These are phyloP conservation scores for Cladobotryum mycophilum DNA, from an alignment of 2,329 filamentous ascomycete species.

Conservation along the genomic window DNA sequence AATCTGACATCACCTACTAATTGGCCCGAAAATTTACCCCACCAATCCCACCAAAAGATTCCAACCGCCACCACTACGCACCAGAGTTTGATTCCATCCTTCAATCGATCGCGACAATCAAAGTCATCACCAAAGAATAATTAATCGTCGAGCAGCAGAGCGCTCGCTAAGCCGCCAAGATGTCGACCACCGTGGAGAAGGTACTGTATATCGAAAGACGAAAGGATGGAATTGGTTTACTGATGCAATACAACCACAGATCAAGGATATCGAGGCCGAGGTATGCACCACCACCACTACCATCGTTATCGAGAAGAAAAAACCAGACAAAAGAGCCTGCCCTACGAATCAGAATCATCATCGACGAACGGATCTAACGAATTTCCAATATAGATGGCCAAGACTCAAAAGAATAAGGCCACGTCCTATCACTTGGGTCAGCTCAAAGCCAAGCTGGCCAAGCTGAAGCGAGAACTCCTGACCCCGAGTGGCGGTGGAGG, in stretches of 20 bases:
- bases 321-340: background rate
- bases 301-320: background rate
- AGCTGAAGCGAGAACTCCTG: constrained; percentile 92
- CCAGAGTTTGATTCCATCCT: constrained; percentile 7
- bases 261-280: constrained; percentile 95
- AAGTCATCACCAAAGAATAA: background rate
- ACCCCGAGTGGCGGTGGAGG: constrained; percentile 80
- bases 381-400: constrained; percentile 65
- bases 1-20: constrained; percentile 28
- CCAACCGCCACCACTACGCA: constrained; percentile 9
- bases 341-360: background rate
- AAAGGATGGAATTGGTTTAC: background rate
- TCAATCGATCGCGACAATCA: background rate
- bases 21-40: constrained; percentile 34
- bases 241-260: constrained; percentile 46
- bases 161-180: constrained; percentile 41
- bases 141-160: background rate
- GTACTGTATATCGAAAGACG: constrained; percentile 34
- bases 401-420: constrained; percentile 95
- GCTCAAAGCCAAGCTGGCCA: constrained; percentile 95
- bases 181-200: constrained; percentile 98
- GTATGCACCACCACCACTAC: constrained; percentile 42
- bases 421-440: constrained; percentile 92
- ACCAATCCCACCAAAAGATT: constrained; percentile 24
- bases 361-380: constrained; percentile 11